These are phyloP conservation scores for Lotus japonicus DNA, from an alignment of 306 rosid genomes.

Conservation along the genomic window DNA sequence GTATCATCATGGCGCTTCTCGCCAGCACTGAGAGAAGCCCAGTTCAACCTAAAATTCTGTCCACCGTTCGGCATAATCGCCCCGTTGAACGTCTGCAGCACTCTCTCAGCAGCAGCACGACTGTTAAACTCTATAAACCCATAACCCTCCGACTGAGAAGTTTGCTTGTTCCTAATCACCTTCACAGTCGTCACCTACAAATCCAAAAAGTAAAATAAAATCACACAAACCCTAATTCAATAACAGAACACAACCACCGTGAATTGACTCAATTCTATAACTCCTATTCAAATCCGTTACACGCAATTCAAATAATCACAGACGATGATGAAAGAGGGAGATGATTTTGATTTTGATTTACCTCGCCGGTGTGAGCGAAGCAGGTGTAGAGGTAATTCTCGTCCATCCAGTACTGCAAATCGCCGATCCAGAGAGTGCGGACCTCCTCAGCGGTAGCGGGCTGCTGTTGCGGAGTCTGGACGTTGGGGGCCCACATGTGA, in stretches of 20 bases:
- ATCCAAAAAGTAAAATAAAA: neutral
- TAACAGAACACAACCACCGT: too few relatives aligned
- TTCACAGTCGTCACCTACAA: constrained; percentile 59
- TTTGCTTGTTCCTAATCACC: constrained; percentile 87
- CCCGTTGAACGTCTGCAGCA: constrained; percentile 72
- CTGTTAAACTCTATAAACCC: constrained; percentile 77
- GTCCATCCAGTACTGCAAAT: constrained; percentile 96
- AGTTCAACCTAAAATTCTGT: constrained; percentile 74
- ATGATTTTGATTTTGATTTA: too few relatives aligned
- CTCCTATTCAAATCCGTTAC: too few relatives aligned
- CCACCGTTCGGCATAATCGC: constrained; percentile 84
- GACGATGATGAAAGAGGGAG: too few relatives aligned
- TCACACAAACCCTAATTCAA: neutral
- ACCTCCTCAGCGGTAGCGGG: constrained; percentile 68
- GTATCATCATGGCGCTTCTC: constrained; percentile 80
- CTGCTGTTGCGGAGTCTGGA: constrained; percentile 36
- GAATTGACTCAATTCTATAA: too few relatives aligned
- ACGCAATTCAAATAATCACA: too few relatives aligned
- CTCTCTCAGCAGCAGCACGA: constrained; percentile 71
- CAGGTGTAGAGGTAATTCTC: constrained; percentile 62
- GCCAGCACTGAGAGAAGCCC: constrained; percentile 83
- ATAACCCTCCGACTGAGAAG: constrained; percentile 76
- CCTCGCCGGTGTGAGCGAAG: constrained; percentile 82
- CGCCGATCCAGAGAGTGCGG: constrained; percentile 96
- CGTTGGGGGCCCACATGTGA: constrained; percentile 49